A percentile compares a stretch with the other conserved stretches of the same genome.
Evolutionary conservation across 306 rosid species (phyloP).

Genomic region (Dalbergia cochinchinensis): DNA sequence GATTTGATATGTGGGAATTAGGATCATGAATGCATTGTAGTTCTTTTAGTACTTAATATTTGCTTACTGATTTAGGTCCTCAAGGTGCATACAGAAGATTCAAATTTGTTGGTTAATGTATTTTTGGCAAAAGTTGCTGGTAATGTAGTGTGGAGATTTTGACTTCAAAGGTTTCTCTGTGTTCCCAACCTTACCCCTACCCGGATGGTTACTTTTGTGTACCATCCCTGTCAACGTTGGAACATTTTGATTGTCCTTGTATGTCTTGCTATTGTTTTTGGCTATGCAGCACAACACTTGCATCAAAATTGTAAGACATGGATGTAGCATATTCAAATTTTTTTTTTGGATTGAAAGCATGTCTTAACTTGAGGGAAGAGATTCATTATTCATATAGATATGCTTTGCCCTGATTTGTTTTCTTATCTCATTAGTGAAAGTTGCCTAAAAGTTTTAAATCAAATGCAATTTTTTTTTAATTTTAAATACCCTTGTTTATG

Average conservation of each 20-base stretch:
- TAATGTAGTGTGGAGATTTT: constrained; percentile 50
- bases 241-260: constrained; percentile 3
- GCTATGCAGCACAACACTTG: neutral
- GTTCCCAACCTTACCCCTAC: constrained; percentile 46
- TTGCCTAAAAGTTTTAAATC: too few species aligned
- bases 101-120: constrained; percentile 46
- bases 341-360: neutral
- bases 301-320: neutral
- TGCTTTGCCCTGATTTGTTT: too few species aligned
- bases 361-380: too few species aligned
- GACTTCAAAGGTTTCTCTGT: constrained; percentile 29
- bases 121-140: constrained; percentile 45
- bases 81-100: neutral
- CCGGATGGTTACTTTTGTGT: constrained; percentile 38
- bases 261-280: neutral
- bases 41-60: neutral
- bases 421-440: too few species aligned
- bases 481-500: too few species aligned
- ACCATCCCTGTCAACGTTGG: constrained; percentile 60
- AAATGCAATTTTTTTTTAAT: too few species aligned
- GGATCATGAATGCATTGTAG: neutral
- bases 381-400: too few species aligned
- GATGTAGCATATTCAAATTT: too few species aligned
- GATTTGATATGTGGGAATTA: too few species aligned
- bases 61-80: neutral